phyloP scores from a whole-genome alignment of 768 basidiomycete species.

The Russula lepida region DNA sequence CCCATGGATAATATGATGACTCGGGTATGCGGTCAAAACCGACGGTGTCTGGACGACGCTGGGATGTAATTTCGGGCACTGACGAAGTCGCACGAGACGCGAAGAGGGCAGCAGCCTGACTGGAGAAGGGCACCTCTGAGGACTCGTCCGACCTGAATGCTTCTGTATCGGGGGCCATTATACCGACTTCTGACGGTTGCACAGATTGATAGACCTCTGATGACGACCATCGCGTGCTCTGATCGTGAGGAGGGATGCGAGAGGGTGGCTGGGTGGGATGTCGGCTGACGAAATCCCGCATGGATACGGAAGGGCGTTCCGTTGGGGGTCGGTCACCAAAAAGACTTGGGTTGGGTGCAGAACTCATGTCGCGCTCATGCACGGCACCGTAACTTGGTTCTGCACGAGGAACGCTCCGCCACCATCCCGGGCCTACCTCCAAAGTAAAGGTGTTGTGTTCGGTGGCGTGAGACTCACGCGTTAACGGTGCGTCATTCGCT shows the following conservation, averaged over 20 bases:
- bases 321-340: background rate
- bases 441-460: background rate
- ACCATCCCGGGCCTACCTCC: conserved; percentile 8
- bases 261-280: conserved; percentile 6
- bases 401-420: conserved; percentile 9
- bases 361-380: conserved; percentile 5
- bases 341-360: background rate
- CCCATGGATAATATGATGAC: background rate
- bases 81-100: conserved; percentile 14
- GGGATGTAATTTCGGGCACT: background rate
- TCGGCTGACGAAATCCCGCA: conserved; percentile 8
- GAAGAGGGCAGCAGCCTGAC: conserved; percentile 19
- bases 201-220: conserved; percentile 7
- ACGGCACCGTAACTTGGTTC: conserved; percentile 7
- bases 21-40: background rate
- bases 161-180: background rate
- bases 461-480: background rate
- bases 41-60: background rate
- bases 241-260: conserved; percentile 1
- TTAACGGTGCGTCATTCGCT: background rate
- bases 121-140: conserved; percentile 19
- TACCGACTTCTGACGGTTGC: background rate
- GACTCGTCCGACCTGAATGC: conserved; percentile 5
- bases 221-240: background rate
- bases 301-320: conserved; percentile 2